Base-by-base conservation (phyloP, 1,139 yeast species). In the Hyphopichia buzzinii region DNA sequence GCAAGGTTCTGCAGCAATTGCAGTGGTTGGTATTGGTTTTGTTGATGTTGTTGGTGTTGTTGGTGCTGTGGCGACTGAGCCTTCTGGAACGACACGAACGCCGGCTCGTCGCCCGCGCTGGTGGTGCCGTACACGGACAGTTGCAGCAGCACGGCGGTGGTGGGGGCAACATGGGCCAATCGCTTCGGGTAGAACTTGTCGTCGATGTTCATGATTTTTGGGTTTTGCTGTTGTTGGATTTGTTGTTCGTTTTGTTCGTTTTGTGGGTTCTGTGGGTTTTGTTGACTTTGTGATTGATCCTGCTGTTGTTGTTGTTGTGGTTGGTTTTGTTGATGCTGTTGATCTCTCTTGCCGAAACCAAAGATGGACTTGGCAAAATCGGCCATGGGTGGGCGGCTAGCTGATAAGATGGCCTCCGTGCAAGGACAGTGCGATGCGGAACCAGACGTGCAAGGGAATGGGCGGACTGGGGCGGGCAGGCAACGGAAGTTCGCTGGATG, bases 61-160 rank as follows among this genome's bases (percentile, higher is more conserved):
- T 30, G 43, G n/a, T n/a, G n/a, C 25, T 32, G 46, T 14, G 28
- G 47, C 23, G 23, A 19, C 23, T 19, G 23, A 10, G 23, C 6
- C 23, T 19, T 19, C 23, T 19, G 23, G 23, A 19, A 19, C 23
- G 23, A 6, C 8, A 10, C 23, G 23, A 19, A 19, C 23, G 23
- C 23, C 23, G 23, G 23, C 14, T 24, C 33, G 24, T 30, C 28
- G 17, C n/a, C 26, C 14, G 54, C 52, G 21, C 78, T 68, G 7
- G 87, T 81, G 8, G 88, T 81, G 1, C 89, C 90, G 56, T 81
- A 77, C 2, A 78, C 90, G 55, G 79, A 72, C 2, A 84, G 74
- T 39, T 73, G 73, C 44, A 74, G 74, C 31, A 81, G 70, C 10
- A 82, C 59, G 0, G 89, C 88, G 3, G 86, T 82, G 3, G 90